Evolutionary conservation across 2,329 filamentous ascomycete genomes (phyloP).

Genomic region (Beauveria rudraprayagi): DNA sequence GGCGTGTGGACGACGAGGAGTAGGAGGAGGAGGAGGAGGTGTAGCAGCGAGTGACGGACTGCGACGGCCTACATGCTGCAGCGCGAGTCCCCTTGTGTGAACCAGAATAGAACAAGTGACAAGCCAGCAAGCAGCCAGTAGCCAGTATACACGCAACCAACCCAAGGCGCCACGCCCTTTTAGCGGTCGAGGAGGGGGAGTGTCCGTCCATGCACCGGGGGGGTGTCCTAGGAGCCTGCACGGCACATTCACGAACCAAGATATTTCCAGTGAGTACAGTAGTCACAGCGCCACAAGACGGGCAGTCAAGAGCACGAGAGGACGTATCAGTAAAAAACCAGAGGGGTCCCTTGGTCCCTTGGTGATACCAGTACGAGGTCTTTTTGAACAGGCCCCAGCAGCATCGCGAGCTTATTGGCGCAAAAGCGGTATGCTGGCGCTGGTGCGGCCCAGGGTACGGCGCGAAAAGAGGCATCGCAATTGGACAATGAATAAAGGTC

Average conservation of each 20-base stretch:
- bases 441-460: slow-evolving; percentile 8
- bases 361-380: not conserved
- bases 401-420: slow-evolving; percentile 6
- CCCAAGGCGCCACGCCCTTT: not conserved
- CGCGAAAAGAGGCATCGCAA: slow-evolving; percentile 7
- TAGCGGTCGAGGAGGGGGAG: not conserved
- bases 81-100: not conserved
- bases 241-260: slow-evolving; percentile 4
- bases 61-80: not conserved
- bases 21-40: not conserved
- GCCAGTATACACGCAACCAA: not conserved
- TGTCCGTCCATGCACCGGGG: not conserved
- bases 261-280: not conserved
- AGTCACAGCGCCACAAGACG: slow-evolving; percentile 4
- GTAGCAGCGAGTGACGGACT: not conserved
- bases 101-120: slow-evolving; percentile 6
- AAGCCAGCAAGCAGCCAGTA: not conserved
- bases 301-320: not conserved
- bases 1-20: not conserved
- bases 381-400: not conserved
- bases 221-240: not conserved
- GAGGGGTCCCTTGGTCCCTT: too few relatives aligned
- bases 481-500: not conserved
- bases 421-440: slow-evolving; percentile 6
- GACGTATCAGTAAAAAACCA: not conserved